phyloP scores from a whole-genome alignment of 805 yeast genomes.

The Saturnispora ahearnii region DNA sequence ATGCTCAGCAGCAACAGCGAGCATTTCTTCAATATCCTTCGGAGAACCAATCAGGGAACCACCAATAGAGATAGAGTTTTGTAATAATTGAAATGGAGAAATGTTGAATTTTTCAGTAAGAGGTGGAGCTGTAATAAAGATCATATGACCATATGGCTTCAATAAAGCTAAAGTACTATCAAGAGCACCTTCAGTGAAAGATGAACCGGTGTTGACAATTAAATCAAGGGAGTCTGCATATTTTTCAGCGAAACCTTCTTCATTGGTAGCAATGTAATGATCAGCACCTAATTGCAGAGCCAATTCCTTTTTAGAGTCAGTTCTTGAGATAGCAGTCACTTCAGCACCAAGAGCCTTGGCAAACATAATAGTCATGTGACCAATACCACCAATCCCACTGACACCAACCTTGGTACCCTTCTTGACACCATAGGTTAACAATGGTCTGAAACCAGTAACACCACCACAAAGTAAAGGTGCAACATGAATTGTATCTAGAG shows the following conservation, averaged over 20 bases:
- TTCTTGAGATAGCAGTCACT: conserved; percentile 49
- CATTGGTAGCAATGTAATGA: conserved; percentile 45
- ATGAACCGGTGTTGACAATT: conserved; percentile 40
- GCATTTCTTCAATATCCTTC: conserved; percentile 38
- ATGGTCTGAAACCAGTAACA: conserved; percentile 44
- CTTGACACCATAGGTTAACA: conserved; percentile 33
- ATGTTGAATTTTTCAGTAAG: conserved; percentile 27
- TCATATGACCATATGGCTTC: conserved; percentile 27
- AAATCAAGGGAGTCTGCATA: conserved; percentile 34
- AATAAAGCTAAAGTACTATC: conserved; percentile 22
- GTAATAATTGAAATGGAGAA: conserved; percentile 29
- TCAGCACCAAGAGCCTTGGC: conserved; percentile 55
- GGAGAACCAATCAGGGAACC: conserved; percentile 36
- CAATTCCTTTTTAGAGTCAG: conserved; percentile 38
- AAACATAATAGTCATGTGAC: conserved; percentile 38
- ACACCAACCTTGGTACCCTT: conserved; percentile 45
- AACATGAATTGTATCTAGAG: conserved; percentile 31
- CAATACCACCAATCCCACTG: conserved; percentile 39
- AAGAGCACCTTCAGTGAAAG: conserved; percentile 27
- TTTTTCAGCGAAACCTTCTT: conserved; percentile 32
- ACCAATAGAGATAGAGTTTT: conserved; percentile 25
- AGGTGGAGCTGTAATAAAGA: conserved; percentile 28
- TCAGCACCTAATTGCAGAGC: conserved; percentile 45
- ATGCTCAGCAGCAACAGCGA: conserved; percentile 38
- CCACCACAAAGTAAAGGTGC: conserved; percentile 57